These are phyloP conservation scores for Lunasporangiospora selenospora DNA, from an alignment of 192 early-diverging fungal species.

Conservation along the genomic window DNA sequence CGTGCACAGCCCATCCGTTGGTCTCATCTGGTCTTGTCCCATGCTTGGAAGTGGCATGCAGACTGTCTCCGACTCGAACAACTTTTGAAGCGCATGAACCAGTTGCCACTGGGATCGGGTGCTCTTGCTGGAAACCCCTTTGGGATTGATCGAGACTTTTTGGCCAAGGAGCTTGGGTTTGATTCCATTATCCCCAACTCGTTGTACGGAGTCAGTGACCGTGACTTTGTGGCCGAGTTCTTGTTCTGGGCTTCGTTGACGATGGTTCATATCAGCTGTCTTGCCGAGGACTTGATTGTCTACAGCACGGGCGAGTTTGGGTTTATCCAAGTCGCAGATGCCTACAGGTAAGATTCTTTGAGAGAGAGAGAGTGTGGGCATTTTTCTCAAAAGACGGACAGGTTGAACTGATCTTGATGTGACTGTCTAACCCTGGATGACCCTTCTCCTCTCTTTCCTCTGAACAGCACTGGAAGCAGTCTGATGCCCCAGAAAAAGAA, in stretches of 20 bases:
- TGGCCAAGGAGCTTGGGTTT: conserved; percentile 92
- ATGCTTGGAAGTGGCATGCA: conserved; percentile 91
- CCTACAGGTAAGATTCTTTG: conserved; percentile 69
- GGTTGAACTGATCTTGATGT: conserved; percentile 9
- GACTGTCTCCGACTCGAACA: conserved; percentile 87
- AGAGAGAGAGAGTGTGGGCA: neutral
- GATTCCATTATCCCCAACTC: conserved; percentile 86
- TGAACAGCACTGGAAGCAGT: conserved; percentile 87
- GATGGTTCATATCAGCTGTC: conserved; percentile 91
- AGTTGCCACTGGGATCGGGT: conserved; percentile 90
- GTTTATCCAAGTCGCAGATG: conserved; percentile 94
- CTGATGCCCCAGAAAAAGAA: conserved; percentile 99
- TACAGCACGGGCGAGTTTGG: conserved; percentile 94
- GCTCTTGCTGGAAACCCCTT: conserved; percentile 98
- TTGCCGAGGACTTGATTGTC: conserved; percentile 96
- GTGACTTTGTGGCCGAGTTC: conserved; percentile 98
- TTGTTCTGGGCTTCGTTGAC: conserved; percentile 92
- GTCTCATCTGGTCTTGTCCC: conserved; percentile 89
- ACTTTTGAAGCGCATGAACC: conserved; percentile 81
- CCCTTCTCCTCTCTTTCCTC: neutral
- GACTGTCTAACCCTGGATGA: conserved; percentile 12
- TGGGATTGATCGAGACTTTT: conserved; percentile 89
- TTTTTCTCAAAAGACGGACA: conserved; percentile 1
- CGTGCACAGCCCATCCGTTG: conserved; percentile 98
- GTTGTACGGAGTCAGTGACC: conserved; percentile 90